phyloP scores from a whole-genome alignment of 2,329 filamentous ascomycete genomes.

The Helotiales sp. region DNA sequence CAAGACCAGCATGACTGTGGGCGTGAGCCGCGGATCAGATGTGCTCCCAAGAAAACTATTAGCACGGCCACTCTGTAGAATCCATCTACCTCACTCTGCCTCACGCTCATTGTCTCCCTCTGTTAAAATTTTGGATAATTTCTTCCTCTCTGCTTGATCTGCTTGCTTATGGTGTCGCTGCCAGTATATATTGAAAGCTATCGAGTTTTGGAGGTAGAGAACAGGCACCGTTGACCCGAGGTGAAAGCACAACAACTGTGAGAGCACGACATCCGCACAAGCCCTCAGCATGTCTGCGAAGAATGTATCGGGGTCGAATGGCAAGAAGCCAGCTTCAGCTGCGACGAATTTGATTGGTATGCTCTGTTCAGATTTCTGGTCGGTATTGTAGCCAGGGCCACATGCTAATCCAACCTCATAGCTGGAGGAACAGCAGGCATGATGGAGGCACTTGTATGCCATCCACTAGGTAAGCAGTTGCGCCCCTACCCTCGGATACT shows the following conservation, averaged over 20 bases:
- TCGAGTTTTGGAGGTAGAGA: background rate
- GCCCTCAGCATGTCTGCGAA: constrained; percentile 16
- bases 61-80: constrained; percentile 7
- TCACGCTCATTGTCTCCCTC: too few species aligned
- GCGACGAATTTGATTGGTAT: constrained; percentile 90
- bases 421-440: constrained; percentile 96
- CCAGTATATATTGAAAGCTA: background rate
- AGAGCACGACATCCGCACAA: background rate
- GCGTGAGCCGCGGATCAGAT: constrained; percentile 15
- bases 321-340: constrained; percentile 77
- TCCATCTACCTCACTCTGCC: background rate
- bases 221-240: constrained; percentile 4
- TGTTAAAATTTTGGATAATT: too few species aligned
- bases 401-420: constrained; percentile 39
- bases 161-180: background rate
- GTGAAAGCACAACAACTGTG: background rate
- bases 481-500: background rate
- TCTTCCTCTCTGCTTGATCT: background rate
- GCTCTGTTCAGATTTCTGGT: constrained; percentile 11
- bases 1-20: constrained; percentile 5
- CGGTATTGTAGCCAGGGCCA: constrained; percentile 10
- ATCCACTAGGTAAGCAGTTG: constrained; percentile 75
- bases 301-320: constrained; percentile 40
- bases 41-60: constrained; percentile 2
- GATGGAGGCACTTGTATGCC: constrained; percentile 97